Evolutionary conservation across 2,329 filamentous ascomycete species (phyloP), one percentile per base, ranked within the genome.

Genomic region (Pseudocercospora vitis): DNA sequence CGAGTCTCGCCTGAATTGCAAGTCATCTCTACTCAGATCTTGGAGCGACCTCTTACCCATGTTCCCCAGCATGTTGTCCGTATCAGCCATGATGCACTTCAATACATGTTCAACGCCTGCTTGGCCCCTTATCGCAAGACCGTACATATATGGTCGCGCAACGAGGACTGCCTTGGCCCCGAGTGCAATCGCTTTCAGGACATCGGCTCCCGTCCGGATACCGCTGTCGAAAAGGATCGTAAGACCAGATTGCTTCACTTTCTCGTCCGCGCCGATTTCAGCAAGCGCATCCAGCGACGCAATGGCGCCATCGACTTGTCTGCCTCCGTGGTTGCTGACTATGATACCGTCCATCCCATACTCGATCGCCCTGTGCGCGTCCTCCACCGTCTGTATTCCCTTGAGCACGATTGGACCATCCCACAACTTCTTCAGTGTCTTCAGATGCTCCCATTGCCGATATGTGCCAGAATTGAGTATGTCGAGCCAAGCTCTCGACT

Each of bases 391-490:
- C 63, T 81, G 78, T 49, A 78, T 82, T 0, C 83, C 84, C 68
- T 86, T 86, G 29, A 83, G 74, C 56, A 82, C 78, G 48, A 89
- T 81, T 0, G 84, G 82, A 0, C 84, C 83, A 55, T 83, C 77
- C 83, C 85, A 89, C 53, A 84, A 68, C 60, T 80, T 73, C 58
- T 79, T 76, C 56, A 89, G 64, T 26, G 81, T 72, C 18, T 74
- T 72, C 28, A 88, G 67, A 31, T 88, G 76, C 1, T 83, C 78
- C 86, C 85, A 88, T 0, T 74, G 73, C 7, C 66, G 65, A 29
- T 63, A 60, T 7, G 57, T 59, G 23, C 66, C 66, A 2, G 67
- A 70, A 3, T 70, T 69, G 4, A 73, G 56, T 0, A 71, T 55
- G 16, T 63, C 68, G 0, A 66, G 68, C 57, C 71, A 74, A 6